A percentile compares a stretch with the other conserved stretches of the same genome.
Evolutionary conservation across 805 yeast genomes (phyloP).

Genomic region (Nakazawaea peltata): DNA sequence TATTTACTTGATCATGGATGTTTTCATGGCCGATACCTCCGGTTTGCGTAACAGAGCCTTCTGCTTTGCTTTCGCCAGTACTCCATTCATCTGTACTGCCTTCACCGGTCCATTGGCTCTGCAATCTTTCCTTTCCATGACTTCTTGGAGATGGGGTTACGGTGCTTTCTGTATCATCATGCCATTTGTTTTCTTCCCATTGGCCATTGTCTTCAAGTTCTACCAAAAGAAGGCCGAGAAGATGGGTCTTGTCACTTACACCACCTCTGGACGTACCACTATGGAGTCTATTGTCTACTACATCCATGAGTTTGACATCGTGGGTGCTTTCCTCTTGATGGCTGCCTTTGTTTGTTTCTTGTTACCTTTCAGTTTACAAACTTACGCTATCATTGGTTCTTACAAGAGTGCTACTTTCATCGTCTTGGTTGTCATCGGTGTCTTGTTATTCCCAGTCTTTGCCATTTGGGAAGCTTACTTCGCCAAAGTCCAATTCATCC

Average conservation of each 20-base stretch:
- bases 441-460: constrained; percentile 24
- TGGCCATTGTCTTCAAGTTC: constrained; percentile 18
- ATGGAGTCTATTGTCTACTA: constrained; percentile 15
- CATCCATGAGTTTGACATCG: constrained; percentile 26
- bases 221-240: constrained; percentile 21
- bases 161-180: constrained; percentile 40
- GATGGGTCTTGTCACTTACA: constrained; percentile 14
- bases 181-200: constrained; percentile 28
- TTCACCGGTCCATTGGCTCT: constrained; percentile 23
- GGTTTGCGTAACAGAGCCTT: constrained; percentile 23
- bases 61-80: constrained; percentile 19
- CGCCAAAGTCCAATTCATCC: constrained; percentile 19
- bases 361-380: constrained; percentile 28
- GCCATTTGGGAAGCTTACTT: constrained; percentile 26
- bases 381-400: constrained; percentile 20
- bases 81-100: constrained; percentile 25
- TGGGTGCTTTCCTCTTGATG: constrained; percentile 25
- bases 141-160: constrained; percentile 48
- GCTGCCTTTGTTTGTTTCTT: constrained; percentile 26
- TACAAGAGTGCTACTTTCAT: constrained; percentile 32
- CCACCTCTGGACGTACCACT: constrained; percentile 13
- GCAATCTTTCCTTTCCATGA: constrained; percentile 28
- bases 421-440: constrained; percentile 35
- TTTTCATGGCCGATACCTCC: constrained; percentile 22
- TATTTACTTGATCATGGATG: constrained; percentile 19